Conservation (phyloP, 2,329 filamentous ascomycete genomes). For the Endocalyx cinctus region DNA sequence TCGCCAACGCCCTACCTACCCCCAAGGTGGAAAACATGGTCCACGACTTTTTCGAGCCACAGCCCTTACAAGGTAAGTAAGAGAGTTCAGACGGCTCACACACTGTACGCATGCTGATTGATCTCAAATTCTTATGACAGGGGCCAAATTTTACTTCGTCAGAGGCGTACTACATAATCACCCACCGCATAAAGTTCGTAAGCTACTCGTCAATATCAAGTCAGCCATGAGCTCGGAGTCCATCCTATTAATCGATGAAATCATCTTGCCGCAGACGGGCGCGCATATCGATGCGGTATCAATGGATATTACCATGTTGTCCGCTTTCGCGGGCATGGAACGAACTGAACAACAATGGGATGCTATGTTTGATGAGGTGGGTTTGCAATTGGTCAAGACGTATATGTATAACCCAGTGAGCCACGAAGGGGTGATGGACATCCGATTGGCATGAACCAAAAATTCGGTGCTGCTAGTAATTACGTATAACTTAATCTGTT, state of each 20-base stretch:
- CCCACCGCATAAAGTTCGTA: constrained; percentile 3
- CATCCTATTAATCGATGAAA: constrained; percentile 16
- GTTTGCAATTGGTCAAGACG: constrained; percentile 5
- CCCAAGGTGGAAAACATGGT: constrained; percentile 13
- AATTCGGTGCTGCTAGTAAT: too few species aligned
- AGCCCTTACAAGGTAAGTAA: constrained; percentile 11
- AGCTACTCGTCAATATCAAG: constrained; percentile 6
- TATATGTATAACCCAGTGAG: constrained; percentile 5
- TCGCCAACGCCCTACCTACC: constrained; percentile 6
- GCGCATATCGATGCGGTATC: constrained; percentile 1
- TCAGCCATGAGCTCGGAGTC: constrained; percentile 12
- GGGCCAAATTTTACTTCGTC: constrained; percentile 17
- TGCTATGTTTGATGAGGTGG: not conserved
- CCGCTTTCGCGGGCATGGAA: constrained; percentile 9
- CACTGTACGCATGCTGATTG: not conserved
- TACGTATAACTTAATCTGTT: too few species aligned
- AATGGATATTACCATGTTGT: constrained; percentile 16
- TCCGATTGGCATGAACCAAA: constrained; percentile 9
- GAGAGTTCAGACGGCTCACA: not conserved
- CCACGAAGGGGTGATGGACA: constrained; percentile 13
- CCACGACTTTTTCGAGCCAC: constrained; percentile 12
- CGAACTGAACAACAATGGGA: constrained; percentile 13
- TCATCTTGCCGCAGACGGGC: constrained; percentile 9
- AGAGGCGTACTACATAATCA: constrained; percentile 15
- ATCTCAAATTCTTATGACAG: constrained; percentile 2